A percentile compares a stretch with the other conserved stretches of the same genome.
Evolutionary conservation across 805 yeast genomes (phyloP).

Genomic region (Scheffersomyces amazonensis): DNA sequence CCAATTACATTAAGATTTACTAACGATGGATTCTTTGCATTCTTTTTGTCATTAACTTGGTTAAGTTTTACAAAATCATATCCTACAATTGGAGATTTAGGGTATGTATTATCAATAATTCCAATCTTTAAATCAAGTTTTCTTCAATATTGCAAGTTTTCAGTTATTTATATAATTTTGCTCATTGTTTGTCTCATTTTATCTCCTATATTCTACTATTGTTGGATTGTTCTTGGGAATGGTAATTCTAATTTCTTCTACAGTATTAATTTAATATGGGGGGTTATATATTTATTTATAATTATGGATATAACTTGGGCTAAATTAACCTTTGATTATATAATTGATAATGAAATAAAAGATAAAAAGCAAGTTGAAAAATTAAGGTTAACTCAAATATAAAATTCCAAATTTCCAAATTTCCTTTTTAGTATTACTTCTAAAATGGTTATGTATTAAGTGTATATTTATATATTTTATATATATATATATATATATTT

Average conservation of each 20-base stretch:
- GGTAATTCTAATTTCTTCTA: slow-evolving; percentile 97
- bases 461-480: too few species aligned
- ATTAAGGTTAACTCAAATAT: slow-evolving; percentile 15
- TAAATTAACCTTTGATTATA: slow-evolving; percentile 63
- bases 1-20: slow-evolving; percentile 74
- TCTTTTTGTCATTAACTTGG: slow-evolving; percentile 39
- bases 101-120: slow-evolving; percentile 34
- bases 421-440: too few species aligned
- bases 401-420: background rate
- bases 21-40: slow-evolving; percentile 59
- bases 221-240: slow-evolving; percentile 92
- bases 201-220: slow-evolving; percentile 85
- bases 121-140: slow-evolving; percentile 46
- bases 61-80: slow-evolving; percentile 72
- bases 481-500: too few species aligned
- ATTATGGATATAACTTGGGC: slow-evolving; percentile 84
- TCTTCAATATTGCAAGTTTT: slow-evolving; percentile 44
- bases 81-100: slow-evolving; percentile 80
- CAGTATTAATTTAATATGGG: slow-evolving; percentile 84
- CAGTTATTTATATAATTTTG: slow-evolving; percentile 46
- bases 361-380: slow-evolving; percentile 4
- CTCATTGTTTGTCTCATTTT: slow-evolving; percentile 54
- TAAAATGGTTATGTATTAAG: too few species aligned
- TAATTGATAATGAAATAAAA: slow-evolving; percentile 34
- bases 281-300: slow-evolving; percentile 63